Conservation (phyloP, 768 basidiomycete genomes). For the Boletus subcaerulescens region DNA sequence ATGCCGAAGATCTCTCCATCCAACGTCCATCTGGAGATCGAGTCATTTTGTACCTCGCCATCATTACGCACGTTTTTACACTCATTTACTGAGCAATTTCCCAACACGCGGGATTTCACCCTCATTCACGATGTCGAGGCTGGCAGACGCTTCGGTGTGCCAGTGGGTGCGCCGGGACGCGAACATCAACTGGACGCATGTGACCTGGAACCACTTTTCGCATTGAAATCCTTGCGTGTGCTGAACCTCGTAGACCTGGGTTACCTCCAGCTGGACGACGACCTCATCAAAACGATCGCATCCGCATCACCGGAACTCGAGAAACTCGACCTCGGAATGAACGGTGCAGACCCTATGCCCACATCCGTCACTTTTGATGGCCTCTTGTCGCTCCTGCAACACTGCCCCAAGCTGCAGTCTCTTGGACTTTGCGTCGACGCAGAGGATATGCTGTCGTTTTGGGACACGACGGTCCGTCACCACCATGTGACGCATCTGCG, state of each 20-base stretch:
- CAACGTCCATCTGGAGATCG: constrained; percentile 18
- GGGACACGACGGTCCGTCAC: constrained; percentile 14
- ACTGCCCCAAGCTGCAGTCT: constrained; percentile 16
- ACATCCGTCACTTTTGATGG: constrained; percentile 18
- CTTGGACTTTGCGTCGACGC: constrained; percentile 13
- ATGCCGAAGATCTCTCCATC: constrained; percentile 12
- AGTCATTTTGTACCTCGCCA: constrained; percentile 19
- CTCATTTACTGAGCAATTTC: constrained; percentile 10
- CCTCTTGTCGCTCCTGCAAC: constrained; percentile 18
- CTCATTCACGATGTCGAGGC: constrained; percentile 22
- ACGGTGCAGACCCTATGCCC: background rate
- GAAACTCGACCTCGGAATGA: constrained; percentile 8
- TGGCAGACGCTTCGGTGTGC: constrained; percentile 20
- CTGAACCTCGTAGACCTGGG: constrained; percentile 18
- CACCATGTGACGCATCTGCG: constrained; percentile 10
- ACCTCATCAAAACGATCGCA: constrained; percentile 17
- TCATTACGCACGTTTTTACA: constrained; percentile 14
- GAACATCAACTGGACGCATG: constrained; percentile 8
- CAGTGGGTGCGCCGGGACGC: constrained; percentile 13
- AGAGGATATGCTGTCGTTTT: constrained; percentile 9
- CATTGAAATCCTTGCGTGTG: constrained; percentile 10
- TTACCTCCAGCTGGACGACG: constrained; percentile 12
- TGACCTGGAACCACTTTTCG: constrained; percentile 16
- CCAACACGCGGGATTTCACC: constrained; percentile 14
- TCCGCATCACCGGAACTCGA: constrained; percentile 17